Evolutionary conservation across 495 filamentous ascomycete species (phyloP), one percentile per base, ranked within the genome.

Genomic region (Neurospora sublineolata): DNA sequence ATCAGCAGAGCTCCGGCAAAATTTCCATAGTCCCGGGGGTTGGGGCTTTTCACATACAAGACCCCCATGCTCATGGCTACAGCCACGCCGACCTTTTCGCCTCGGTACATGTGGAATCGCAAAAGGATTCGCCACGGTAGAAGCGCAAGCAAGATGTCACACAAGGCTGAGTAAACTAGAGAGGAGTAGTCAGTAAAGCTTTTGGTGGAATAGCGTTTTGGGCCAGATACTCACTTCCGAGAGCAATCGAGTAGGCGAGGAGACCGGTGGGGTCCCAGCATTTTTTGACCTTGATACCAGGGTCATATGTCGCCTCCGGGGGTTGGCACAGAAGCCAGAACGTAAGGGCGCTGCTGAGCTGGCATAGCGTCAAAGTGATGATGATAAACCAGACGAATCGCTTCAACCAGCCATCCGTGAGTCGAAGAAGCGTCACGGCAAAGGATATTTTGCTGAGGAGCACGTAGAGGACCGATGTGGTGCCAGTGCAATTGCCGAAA

Each of bases 61-160:
- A 80, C n/a, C 11, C 78, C 77, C 73, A 76, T 75, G 39, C 76
- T 76, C 77, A 80, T 80, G 67, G 76, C 77, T 10, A 76, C 18
- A 41, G 74, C 77, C 11, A 77, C 72, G 4, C 78, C 78, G 27
- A 79, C 72, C 72, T 79, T 80, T 41, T 80, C 78, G 37, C 73
- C 72, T 37, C 72, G 69, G 67, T 79, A 74, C 72, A 80, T 80
- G 36, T 75, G 70, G 46, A 75, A 73, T n/a, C 68, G 40, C 16
- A 78, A 68, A 11, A 79, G 69, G 8, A 80, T 71, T 16, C 38
- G 41, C 77, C 78, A 80, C 2, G 78, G 73, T 3, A 77, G 69
- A 27, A 77, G 12, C 12, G 75, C 77, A 14, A 78, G 74, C 4
- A 72, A 67, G n/a, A 79, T 70, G 37, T 79, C 78, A 67, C 70